phyloP scores from a whole-genome alignment of 106 monocot species.

The Posidonia australis region DNA sequence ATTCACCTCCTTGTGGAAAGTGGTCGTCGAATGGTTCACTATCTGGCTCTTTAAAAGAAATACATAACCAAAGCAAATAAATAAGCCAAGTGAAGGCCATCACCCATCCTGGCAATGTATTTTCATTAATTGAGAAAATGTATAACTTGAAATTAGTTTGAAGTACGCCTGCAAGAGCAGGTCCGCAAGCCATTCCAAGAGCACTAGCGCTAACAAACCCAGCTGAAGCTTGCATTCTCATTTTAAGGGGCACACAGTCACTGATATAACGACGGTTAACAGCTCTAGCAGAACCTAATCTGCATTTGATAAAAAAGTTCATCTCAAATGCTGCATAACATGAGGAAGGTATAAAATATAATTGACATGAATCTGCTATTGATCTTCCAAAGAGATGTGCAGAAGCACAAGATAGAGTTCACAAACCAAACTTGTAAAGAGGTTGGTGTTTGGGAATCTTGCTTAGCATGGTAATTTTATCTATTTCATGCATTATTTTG shows the following conservation, averaged over 20 bases:
- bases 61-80: conserved; percentile 73
- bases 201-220: conserved; percentile 98
- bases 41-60: conserved; percentile 76
- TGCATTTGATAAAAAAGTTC: conserved; percentile 13
- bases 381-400: no score
- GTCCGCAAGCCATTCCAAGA: conserved; percentile 99
- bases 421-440: no score
- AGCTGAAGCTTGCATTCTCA: conserved; percentile 90
- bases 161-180: conserved; percentile 91
- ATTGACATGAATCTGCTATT: background rate
- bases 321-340: background rate
- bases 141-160: conserved; percentile 83
- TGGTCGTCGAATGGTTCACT: conserved; percentile 26
- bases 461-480: no score
- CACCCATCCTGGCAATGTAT: conserved; percentile 92
- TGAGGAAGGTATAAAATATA: background rate
- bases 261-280: conserved; percentile 93
- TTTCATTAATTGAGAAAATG: conserved; percentile 59
- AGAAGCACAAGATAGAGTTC: no score
- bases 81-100: conserved; percentile 82
- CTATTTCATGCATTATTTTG: no score
- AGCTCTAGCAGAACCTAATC: conserved; percentile 95
- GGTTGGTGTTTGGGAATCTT: no score
- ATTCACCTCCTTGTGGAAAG: conserved; percentile 18
- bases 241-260: conserved; percentile 85